phyloP scores from a whole-genome alignment of 1,139 yeast species.

The Waltiozyma solani region DNA sequence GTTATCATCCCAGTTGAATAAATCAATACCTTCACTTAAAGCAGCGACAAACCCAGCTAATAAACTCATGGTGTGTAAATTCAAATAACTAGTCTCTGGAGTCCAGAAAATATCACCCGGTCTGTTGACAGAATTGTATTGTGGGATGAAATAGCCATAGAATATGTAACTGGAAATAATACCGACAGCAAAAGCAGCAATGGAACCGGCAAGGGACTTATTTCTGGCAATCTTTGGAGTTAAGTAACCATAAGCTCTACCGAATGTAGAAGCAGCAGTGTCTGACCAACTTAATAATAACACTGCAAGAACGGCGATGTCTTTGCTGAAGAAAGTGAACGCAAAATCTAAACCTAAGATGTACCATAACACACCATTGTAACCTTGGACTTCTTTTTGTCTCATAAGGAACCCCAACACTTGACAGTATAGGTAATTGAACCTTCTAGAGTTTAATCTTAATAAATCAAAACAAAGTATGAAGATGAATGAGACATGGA shows the following conservation, averaged over 20 bases:
- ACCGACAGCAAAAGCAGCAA: conserved; percentile 80
- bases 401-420: conserved; percentile 76
- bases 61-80: conserved; percentile 41
- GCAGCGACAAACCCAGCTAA: conserved; percentile 77
- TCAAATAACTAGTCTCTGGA: conserved; percentile 45
- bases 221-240: conserved; percentile 68
- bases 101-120: conserved; percentile 56
- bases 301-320: conserved; percentile 66
- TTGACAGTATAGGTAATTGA: conserved; percentile 57
- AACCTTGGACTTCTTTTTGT: conserved; percentile 57
- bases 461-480: conserved; percentile 59
- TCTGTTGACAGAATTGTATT: conserved; percentile 37
- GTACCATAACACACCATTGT: conserved; percentile 84
- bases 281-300: conserved; percentile 92
- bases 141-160: conserved; percentile 66
- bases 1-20: conserved; percentile 79
- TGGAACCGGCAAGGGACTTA: conserved; percentile 82
- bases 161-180: conserved; percentile 50
- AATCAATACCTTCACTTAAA: conserved; percentile 71
- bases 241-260: conserved; percentile 72
- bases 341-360: conserved; percentile 68
- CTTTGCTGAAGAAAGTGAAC: conserved; percentile 65
- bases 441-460: conserved; percentile 48
- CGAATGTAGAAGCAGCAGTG: conserved; percentile 92
- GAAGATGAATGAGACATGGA: conserved; percentile 40